Conservation (phyloP, 148 eudicot genomes). For the Polygonum maritimum region DNA sequence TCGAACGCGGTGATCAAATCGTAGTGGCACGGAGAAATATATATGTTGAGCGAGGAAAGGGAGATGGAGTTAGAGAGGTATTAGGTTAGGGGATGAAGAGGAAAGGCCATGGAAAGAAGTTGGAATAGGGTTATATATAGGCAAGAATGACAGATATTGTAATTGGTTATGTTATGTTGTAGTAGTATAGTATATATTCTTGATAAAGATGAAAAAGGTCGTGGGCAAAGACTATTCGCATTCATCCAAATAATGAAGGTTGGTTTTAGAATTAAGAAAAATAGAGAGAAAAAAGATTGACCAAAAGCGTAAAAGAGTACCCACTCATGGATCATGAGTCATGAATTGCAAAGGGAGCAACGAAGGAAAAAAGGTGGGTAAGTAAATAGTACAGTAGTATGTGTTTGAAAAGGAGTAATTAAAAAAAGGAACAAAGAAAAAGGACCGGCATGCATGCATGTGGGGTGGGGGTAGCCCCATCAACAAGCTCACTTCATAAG, state of each 20-base stretch:
- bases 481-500: neutral
- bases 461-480: neutral
- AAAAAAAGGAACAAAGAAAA: neutral
- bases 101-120: neutral
- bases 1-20: neutral
- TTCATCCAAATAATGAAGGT: neutral
- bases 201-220: neutral
- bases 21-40: neutral
- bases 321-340: neutral
- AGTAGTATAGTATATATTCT: neutral
- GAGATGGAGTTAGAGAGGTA: neutral
- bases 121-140: neutral
- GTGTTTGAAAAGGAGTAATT: neutral
- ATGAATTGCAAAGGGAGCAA: neutral
- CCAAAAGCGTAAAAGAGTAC: neutral
- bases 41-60: neutral
- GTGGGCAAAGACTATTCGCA: neutral
- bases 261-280: neutral
- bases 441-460: neutral
- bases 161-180: neutral
- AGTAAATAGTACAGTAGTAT: too few species aligned
- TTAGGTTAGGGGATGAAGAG: neutral
- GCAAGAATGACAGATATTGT: neutral
- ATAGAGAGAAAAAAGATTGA: neutral
- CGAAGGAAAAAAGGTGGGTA: neutral